A percentile compares a stretch with the other conserved stretches of the same genome.
Conservation (phyloP, 148 eudicot species). For the Polygonum maritimum region DNA sequence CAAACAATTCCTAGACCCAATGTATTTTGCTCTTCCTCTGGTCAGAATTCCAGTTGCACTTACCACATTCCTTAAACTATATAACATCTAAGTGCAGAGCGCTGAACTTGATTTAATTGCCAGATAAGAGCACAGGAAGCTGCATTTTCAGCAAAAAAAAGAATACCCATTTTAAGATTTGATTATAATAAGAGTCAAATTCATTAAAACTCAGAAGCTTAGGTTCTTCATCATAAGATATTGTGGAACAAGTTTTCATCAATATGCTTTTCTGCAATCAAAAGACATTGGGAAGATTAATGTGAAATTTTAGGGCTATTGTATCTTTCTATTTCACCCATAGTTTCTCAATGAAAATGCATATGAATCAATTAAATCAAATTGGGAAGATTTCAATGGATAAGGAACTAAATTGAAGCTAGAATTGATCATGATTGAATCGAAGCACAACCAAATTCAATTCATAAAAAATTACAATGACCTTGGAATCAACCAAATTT, state of each 20-base stretch:
- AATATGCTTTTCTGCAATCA: not conserved
- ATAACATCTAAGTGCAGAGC: not conserved
- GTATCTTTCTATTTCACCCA: not conserved
- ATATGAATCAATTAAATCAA: not conserved
- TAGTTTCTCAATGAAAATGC: not conserved
- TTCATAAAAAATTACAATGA: not conserved
- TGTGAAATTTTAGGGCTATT: not conserved
- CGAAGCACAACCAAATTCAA: not conserved
- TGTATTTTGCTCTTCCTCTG: constrained; percentile 3
- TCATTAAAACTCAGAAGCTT: not conserved
- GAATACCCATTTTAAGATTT: not conserved
- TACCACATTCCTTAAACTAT: not conserved
- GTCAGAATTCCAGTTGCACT: not conserved
- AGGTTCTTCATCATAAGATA: not conserved
- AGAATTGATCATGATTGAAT: not conserved
- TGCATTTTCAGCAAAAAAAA: not conserved
- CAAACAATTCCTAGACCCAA: not conserved
- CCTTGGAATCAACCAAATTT: not conserved
- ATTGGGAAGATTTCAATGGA: too few species aligned
- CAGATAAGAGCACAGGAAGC: not conserved
- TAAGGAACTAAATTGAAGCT: not conserved
- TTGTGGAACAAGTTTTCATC: too few species aligned
- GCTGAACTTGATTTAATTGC: not conserved
- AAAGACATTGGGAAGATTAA: not conserved
- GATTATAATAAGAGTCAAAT: not conserved